Evolutionary conservation across 306 rosid species (phyloP).

Genomic region (Prunus salicina): DNA sequence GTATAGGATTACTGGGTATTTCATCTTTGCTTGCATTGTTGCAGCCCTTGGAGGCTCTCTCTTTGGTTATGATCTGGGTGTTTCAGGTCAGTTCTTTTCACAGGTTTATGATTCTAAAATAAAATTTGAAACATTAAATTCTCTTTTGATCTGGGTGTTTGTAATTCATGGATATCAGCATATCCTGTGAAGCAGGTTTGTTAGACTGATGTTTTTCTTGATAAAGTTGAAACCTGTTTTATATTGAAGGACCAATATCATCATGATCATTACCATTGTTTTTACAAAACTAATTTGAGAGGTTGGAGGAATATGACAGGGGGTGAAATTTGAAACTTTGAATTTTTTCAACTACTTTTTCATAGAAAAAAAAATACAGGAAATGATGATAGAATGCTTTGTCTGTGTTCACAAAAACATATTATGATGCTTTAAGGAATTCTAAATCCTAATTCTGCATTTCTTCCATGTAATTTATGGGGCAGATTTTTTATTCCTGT

Average conservation of each 20-base stretch:
- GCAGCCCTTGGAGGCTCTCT: conserved; percentile 91
- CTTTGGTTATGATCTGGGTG: conserved; percentile 92
- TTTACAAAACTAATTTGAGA: neutral
- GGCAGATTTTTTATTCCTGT: neutral
- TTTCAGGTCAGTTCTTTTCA: conserved; percentile 55
- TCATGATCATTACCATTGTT: neutral
- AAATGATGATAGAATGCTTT: neutral
- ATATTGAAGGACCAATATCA: too few species aligned
- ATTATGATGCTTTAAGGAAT: neutral
- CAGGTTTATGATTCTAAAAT: neutral
- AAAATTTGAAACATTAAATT: neutral
- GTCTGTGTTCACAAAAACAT: neutral
- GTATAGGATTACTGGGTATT: conserved; percentile 57
- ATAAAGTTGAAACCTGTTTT: neutral
- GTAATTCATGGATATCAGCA: neutral
- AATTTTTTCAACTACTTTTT: neutral
- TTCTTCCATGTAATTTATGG: neutral
- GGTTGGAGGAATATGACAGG: neutral
- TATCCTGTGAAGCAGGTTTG: neutral
- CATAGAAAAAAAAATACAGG: neutral
- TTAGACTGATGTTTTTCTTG: neutral
- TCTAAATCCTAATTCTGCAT: neutral
- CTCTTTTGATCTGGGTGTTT: conserved; percentile 12
- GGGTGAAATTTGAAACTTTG: neutral
- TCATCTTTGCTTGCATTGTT: conserved; percentile 63